These are phyloP conservation scores for Apiospora hydei DNA, from an alignment of 2,329 filamentous ascomycete genomes.

Conservation along the genomic window DNA sequence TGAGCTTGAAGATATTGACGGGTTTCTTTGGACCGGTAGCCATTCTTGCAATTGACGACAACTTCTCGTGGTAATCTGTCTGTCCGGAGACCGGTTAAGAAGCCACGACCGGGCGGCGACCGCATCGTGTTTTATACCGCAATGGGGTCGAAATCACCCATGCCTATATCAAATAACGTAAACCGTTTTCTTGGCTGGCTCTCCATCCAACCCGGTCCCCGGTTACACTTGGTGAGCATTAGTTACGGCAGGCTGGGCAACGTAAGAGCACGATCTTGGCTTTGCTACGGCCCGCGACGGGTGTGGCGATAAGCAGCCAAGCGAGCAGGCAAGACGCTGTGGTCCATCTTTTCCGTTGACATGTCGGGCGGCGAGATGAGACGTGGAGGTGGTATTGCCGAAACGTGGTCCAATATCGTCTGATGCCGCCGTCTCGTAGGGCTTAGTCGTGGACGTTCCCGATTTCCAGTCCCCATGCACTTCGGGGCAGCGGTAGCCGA, in stretches of 20 bases:
- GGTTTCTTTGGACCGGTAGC: conserved; percentile 44
- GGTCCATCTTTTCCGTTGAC: neutral
- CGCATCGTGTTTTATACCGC: neutral
- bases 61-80: neutral
- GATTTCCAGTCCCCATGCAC: neutral
- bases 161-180: neutral
- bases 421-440: neutral
- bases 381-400: neutral
- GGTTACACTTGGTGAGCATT: neutral
- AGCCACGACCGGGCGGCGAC: neutral
- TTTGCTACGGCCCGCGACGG: neutral
- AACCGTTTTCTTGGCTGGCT: neutral
- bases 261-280: neutral
- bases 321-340: neutral
- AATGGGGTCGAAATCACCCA: neutral
- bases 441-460: neutral
- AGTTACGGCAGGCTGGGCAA: neutral
- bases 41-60: conserved; percentile 30
- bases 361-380: neutral
- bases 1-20: conserved; percentile 67
- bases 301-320: neutral
- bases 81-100: neutral
- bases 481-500: neutral
- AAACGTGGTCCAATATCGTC: neutral
- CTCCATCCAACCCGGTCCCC: neutral